Evolutionary conservation across 225 moss, liverwort and hornwort species (phyloP).

Genomic region (Polytrichum commune): DNA sequence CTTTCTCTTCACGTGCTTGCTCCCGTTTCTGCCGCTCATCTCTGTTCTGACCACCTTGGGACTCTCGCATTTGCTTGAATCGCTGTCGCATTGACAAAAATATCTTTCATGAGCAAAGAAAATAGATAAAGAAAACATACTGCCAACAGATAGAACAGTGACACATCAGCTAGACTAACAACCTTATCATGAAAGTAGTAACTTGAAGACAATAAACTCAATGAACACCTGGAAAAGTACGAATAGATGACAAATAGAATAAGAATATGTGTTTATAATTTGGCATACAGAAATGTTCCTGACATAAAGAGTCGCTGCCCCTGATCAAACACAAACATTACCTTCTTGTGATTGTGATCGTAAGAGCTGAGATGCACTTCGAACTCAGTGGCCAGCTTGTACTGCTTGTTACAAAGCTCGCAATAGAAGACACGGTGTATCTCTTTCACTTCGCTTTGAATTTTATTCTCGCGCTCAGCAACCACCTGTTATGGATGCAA

Average conservation of each 20-base stretch:
- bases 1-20: conserved; percentile 89
- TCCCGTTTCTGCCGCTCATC: conserved; percentile 96
- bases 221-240: too few species aligned
- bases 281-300: too few species aligned
- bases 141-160: too few species aligned
- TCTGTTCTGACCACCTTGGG: conserved; percentile 73
- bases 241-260: too few species aligned
- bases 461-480: conserved; percentile 99
- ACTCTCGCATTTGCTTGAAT: conserved; percentile 97
- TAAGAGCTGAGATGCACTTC: conserved; percentile 98
- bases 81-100: conserved; percentile 44
- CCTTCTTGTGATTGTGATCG: conserved; percentile 99
- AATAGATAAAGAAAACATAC: not conserved
- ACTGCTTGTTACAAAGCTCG: conserved; percentile 99
- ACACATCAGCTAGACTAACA: too few species aligned
- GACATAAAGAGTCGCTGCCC: too few species aligned
- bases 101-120: not conserved
- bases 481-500: conserved; percentile 98
- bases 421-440: conserved; percentile 95
- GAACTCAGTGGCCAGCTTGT: conserved; percentile 95
- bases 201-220: too few species aligned
- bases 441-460: conserved; percentile 98
- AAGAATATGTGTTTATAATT: too few species aligned
- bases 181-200: too few species aligned
- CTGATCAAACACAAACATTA: conserved; percentile 2